Evolutionary conservation across 2,329 filamentous ascomycete genomes (phyloP).

Genomic region (Aspergillus aculeatinus): DNA sequence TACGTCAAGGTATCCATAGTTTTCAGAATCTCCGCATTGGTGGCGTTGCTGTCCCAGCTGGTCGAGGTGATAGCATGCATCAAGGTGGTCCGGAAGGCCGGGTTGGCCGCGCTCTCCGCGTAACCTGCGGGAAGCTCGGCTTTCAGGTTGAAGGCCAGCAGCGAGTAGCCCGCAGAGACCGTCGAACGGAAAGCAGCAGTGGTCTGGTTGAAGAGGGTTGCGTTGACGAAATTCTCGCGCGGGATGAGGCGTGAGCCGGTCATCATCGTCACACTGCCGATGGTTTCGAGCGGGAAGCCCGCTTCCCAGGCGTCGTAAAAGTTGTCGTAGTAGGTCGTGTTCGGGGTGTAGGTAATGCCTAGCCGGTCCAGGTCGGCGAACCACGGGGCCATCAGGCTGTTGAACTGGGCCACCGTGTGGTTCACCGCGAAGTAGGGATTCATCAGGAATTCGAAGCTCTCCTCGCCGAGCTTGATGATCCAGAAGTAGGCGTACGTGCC

Average conservation of each 20-base stretch:
- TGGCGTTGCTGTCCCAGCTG: conserved; percentile 23
- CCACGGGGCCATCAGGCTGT: conserved; percentile 29
- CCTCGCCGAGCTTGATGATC: conserved; percentile 20
- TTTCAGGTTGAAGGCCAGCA: conserved; percentile 37
- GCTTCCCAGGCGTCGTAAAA: conserved; percentile 30
- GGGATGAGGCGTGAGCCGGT: conserved; percentile 39
- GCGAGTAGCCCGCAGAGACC: conserved; percentile 25
- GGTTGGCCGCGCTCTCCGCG: conserved; percentile 24
- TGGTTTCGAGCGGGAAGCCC: conserved; percentile 29
- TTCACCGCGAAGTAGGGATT: conserved; percentile 30
- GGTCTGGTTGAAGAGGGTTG: conserved; percentile 27
- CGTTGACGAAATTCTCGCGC: conserved; percentile 32
- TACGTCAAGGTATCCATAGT: conserved; percentile 25
- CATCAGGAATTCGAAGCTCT: conserved; percentile 34
- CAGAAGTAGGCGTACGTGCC: conserved; percentile 36
- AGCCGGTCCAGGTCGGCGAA: conserved; percentile 25
- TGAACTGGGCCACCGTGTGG: conserved; percentile 28
- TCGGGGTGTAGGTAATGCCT: conserved; percentile 25
- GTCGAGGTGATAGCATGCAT: conserved; percentile 28
- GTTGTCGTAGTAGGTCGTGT: conserved; percentile 28
- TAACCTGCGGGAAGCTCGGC: conserved; percentile 23
- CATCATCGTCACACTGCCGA: conserved; percentile 21
- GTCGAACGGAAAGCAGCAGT: conserved; percentile 26
- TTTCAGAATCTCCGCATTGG: conserved; percentile 39
- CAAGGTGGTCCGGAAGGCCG: conserved; percentile 26